These are phyloP conservation scores for Amylostereum chailletii DNA, from an alignment of 1,284 basidiomycete species.

Conservation along the genomic window DNA sequence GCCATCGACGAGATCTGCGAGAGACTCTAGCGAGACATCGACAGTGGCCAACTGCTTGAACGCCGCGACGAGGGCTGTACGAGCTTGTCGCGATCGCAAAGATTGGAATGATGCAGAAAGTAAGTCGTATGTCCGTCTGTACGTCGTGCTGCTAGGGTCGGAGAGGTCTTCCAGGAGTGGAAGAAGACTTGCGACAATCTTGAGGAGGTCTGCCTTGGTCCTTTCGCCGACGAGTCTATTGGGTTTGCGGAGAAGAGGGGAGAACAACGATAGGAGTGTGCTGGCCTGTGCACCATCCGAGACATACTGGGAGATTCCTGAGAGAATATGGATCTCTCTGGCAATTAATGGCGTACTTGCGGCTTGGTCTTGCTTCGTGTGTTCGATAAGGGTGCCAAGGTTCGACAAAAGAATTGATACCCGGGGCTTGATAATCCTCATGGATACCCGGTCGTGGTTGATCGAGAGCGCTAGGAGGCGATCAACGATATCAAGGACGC, in stretches of 20 bases:
- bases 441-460: slow-evolving; percentile 40
- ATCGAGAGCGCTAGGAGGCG: slow-evolving; percentile 54
- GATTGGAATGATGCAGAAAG: slow-evolving; percentile 73
- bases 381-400: slow-evolving; percentile 65
- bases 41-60: slow-evolving; percentile 54
- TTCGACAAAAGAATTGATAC: slow-evolving; percentile 71
- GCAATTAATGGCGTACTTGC: slow-evolving; percentile 72
- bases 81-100: slow-evolving; percentile 62
- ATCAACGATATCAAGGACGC: slow-evolving; percentile 85
- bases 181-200: slow-evolving; percentile 69
- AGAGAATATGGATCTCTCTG: slow-evolving; percentile 78
- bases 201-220: slow-evolving; percentile 79
- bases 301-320: slow-evolving; percentile 73
- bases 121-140: slow-evolving; percentile 53
- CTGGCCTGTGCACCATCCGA: slow-evolving; percentile 66
- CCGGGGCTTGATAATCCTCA: slow-evolving; percentile 66
- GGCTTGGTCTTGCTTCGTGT: slow-evolving; percentile 44
- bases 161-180: slow-evolving; percentile 64
- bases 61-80: slow-evolving; percentile 57
- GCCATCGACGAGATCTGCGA: slow-evolving; percentile 53
- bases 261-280: slow-evolving; percentile 68
- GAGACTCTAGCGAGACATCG: slow-evolving; percentile 35
- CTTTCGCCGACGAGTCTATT: slow-evolving; percentile 77
- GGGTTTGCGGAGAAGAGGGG: slow-evolving; percentile 77
- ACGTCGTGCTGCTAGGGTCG: slow-evolving; percentile 40